These are phyloP conservation scores for Eucalyptus sp. DNA, from an alignment of 345 rosid genomes.

Conservation along the genomic window DNA sequence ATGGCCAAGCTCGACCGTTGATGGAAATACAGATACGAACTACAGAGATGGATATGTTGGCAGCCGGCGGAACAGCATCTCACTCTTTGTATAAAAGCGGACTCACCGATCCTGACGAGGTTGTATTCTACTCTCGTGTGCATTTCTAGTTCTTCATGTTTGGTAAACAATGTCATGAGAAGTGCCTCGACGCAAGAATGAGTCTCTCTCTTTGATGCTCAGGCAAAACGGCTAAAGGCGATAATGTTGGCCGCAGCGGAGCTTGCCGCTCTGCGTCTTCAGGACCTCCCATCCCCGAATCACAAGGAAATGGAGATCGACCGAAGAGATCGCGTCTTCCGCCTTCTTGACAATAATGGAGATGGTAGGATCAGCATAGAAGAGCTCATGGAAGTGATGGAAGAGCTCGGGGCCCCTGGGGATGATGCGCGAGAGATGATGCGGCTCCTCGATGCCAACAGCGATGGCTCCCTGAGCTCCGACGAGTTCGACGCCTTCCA, in stretches of 20 bases:
- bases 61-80: constrained; percentile 80
- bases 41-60: constrained; percentile 66
- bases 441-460: constrained; percentile 86
- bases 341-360: constrained; percentile 75
- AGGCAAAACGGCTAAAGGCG: constrained; percentile 84
- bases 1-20: constrained; percentile 42
- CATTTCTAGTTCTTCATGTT: not conserved
- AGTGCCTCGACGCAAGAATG: not conserved
- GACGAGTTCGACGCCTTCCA: constrained; percentile 81
- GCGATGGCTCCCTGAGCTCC: constrained; percentile 88
- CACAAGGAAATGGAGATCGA: constrained; percentile 35
- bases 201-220: not conserved
- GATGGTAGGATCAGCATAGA: constrained; percentile 96
- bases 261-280: constrained; percentile 84
- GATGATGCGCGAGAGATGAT: constrained; percentile 94
- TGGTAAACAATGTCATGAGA: not conserved
- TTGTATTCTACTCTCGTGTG: not conserved
- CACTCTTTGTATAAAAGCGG: constrained; percentile 90
- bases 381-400: constrained; percentile 92
- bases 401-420: constrained; percentile 92
- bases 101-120: constrained; percentile 84
- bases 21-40: constrained; percentile 96
- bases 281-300: constrained; percentile 49
- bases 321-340: constrained; percentile 57
- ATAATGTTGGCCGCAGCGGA: constrained; percentile 97